Evolutionary conservation across 1,284 basidiomycete species (phyloP), one percentile per base, ranked within the genome.

Genomic region (Trichosporon sp.): DNA sequence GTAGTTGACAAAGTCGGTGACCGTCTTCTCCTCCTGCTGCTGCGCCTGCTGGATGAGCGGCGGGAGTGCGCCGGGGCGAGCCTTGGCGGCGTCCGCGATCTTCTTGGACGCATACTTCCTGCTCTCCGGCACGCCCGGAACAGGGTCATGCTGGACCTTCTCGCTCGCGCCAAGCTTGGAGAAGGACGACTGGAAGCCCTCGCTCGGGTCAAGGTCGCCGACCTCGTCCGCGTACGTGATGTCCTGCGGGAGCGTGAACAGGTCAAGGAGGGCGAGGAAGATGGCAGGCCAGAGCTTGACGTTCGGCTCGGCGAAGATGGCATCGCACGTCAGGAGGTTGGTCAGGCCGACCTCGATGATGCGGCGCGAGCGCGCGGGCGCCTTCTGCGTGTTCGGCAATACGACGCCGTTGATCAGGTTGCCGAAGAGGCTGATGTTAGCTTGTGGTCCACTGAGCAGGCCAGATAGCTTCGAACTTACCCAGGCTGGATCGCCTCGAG

Each of bases 151-250:
- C 11, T 70, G 70, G 1, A 71, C 69, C 27, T 74, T 73, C 70
- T 84, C 82, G 16, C 90, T 89, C 0, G 95, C 91, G 0, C 92
- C 93, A 10, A 99, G 85, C 56, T 89, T 86, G 61, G 93, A 94
- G 81, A 95, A 99, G 2, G 89, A 88, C 0, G 91, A 90, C 77
- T 99, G 95, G 81, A 97, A 99, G 0, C 92, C 91, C 8, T 89
- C 95, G 74, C 98, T 95, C 69, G 87, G 88, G 78, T 98, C 95
- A 54, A 95, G 74, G 23, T 86, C 81, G 57, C 82, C 79, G 56
- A 82, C 82, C 2, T 78, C 74, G 16, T 80, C 82, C 31, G 73
- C 71, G 44, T 74, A 79, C 2, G 75, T 84, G 60, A 91, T 83
- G 67, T 89, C 85, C 70, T 90, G 86, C 0, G 88, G 86, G 65